Conservation (phyloP, 2,329 filamentous ascomycete species). For the Aspergillus pseudoglaucus region DNA sequence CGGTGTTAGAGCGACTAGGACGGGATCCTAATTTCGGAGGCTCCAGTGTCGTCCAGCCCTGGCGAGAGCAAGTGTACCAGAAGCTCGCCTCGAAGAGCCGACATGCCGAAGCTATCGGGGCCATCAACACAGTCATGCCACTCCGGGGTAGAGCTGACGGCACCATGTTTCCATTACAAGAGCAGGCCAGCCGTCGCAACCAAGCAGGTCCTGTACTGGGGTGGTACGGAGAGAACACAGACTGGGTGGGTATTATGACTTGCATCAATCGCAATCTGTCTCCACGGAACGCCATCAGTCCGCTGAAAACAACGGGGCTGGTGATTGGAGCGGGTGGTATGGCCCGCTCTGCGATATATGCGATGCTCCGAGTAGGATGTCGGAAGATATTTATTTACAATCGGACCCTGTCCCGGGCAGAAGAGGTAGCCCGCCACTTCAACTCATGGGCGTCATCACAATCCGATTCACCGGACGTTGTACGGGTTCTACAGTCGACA, state of each 20-base stretch:
- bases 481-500: conserved; percentile 52
- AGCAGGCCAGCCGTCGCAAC: conserved; percentile 38
- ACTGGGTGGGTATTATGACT: conserved; percentile 39
- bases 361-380: conserved; percentile 70
- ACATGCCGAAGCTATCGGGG: conserved; percentile 41
- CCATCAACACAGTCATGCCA: conserved; percentile 40
- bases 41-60: conserved; percentile 39
- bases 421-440: conserved; percentile 64
- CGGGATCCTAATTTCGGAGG: conserved; percentile 36
- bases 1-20: conserved; percentile 32
- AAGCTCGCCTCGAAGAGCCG: conserved; percentile 34
- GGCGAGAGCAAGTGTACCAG: conserved; percentile 35
- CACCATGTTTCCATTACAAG: conserved; percentile 29
- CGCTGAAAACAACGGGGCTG: conserved; percentile 45
- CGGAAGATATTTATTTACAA: conserved; percentile 71
- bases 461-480: conserved; percentile 31
- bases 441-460: conserved; percentile 44
- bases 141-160: conserved; percentile 32
- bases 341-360: conserved; percentile 71
- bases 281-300: conserved; percentile 48
- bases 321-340: conserved; percentile 62
- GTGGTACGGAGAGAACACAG: conserved; percentile 42
- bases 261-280: conserved; percentile 38
- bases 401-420: conserved; percentile 60
- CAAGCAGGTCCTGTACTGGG: conserved; percentile 35